Conservation (phyloP, 1,284 basidiomycete genomes). For the Sphaerobolus stellatus region DNA sequence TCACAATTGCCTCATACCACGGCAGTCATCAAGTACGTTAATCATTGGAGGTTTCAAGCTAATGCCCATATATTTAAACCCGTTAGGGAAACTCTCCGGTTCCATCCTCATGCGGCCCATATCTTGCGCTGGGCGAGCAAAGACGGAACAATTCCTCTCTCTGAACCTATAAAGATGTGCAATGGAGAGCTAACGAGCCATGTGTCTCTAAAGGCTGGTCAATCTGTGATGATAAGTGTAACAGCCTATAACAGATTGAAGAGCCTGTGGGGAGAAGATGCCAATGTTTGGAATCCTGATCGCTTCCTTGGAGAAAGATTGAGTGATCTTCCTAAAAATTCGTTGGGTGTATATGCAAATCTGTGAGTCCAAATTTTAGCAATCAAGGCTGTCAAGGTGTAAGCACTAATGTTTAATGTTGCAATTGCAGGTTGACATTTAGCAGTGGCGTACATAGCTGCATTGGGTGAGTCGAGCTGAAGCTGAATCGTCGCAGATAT, state of each 20-base stretch:
- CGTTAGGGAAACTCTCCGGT: constrained; percentile 43
- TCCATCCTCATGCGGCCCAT: constrained; percentile 44
- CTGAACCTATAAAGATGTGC: constrained; percentile 37
- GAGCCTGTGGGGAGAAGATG: constrained; percentile 52
- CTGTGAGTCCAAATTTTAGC: no score
- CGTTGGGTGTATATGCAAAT: constrained; percentile 52
- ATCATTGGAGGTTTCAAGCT: not conserved
- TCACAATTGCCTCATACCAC: constrained; percentile 43
- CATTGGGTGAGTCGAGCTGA: constrained; percentile 1
- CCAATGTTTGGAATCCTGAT: constrained; percentile 51
- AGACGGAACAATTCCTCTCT: constrained; percentile 55
- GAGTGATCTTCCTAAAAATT: constrained; percentile 41
- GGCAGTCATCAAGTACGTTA: constrained; percentile 44
- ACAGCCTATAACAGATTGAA: constrained; percentile 45
- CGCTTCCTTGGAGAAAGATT: constrained; percentile 46
- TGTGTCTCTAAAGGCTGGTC: constrained; percentile 38
- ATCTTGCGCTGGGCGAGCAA: constrained; percentile 40
- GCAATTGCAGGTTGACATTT: constrained; percentile 41
- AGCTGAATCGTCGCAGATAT: not conserved
- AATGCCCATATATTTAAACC: not conserved
- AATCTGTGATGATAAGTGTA: constrained; percentile 37
- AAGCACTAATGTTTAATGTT: not conserved
- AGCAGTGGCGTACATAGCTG: constrained; percentile 48
- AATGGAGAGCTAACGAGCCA: constrained; percentile 35
- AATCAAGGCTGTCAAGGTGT: not conserved